These are phyloP conservation scores for Microsporum canis DNA, from an alignment of 2,329 filamentous ascomycete genomes.

Conservation along the genomic window DNA sequence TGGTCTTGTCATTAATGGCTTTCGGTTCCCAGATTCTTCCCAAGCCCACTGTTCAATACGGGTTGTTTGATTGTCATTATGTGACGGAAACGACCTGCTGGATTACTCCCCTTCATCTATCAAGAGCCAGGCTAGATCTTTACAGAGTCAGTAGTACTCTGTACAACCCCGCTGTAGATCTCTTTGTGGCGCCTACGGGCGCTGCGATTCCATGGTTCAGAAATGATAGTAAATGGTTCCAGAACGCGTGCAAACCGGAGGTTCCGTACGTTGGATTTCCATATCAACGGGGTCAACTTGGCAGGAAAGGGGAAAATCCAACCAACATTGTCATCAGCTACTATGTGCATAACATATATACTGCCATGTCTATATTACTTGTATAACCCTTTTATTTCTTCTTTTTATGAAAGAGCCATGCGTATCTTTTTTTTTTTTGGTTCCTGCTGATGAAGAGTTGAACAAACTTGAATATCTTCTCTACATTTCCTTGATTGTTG, in stretches of 20 bases:
- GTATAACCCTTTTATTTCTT: neutral
- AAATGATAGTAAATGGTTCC: slow-evolving; percentile 3
- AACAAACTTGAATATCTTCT: neutral
- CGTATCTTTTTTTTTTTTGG: neutral
- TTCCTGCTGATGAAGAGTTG: neutral
- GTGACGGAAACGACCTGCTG: neutral
- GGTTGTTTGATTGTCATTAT: neutral
- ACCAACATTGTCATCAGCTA: neutral
- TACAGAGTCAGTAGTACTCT: neutral
- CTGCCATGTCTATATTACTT: neutral
- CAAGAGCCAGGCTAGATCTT: neutral
- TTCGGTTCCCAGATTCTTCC: neutral
- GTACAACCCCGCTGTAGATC: slow-evolving; percentile 5
- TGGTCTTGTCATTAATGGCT: neutral
- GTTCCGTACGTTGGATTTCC: neutral
- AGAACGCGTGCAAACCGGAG: neutral
- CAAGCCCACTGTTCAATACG: neutral
- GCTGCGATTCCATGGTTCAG: neutral
- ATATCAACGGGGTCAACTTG: neutral
- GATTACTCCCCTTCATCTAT: neutral
- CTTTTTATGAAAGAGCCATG: neutral
- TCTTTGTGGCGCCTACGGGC: neutral
- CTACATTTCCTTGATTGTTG: neutral
- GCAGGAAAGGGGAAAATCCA: neutral
- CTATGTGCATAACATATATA: neutral